Base-by-base conservation (phyloP, 2,329 filamentous ascomycete species). In the Colletotrichum sp. region DNA sequence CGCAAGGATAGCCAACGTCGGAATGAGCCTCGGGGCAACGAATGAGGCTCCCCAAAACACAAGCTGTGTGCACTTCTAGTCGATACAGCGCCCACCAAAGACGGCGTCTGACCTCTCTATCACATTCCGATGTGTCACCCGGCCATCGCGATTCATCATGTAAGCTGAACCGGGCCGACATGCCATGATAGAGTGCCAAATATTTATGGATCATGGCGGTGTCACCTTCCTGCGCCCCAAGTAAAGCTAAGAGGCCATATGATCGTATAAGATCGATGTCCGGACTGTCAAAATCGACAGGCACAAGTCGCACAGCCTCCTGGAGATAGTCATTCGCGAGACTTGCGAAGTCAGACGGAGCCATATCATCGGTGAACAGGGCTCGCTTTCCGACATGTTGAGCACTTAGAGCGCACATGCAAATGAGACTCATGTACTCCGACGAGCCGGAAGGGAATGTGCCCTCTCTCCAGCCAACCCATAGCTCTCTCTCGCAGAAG, bases 61-160 rank as follows among this genome's bases (percentile, higher is more conserved):
- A 72, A 4, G 79, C 77, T 7, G 70, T 72, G 64, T 80, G 79
- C 24, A 80, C 71, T 62, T 80, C 79, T 36, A 80, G 75, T 13
- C 78, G 78, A 57, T 80, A 79, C 44, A 80, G 72, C 60, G 60
- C 71, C 79, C 79, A 80, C 65, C 71, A 80, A 18, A 80, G 34
- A n/a, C 79, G 77, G 12, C 78, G 49, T 15, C 78, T n/a, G 16
- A 76, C 73, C 21, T 80, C 79, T 5, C 21, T 34, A 8, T 80
- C 79, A 57, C 65, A 71, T 7, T 44, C 44, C 1, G 64, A 59
- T 15, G 76, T 77, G 5, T 71, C 39, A 5, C 1, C 9, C 2
- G 78, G 78, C 79, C 79, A 80, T 13, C 77, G 70, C 4, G 52
- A 55, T 64, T 80, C 79, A 36, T 80, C 77, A 59, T 79, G 70